phyloP scores from a whole-genome alignment of 805 yeast genomes.

The Saitoella complicata region DNA sequence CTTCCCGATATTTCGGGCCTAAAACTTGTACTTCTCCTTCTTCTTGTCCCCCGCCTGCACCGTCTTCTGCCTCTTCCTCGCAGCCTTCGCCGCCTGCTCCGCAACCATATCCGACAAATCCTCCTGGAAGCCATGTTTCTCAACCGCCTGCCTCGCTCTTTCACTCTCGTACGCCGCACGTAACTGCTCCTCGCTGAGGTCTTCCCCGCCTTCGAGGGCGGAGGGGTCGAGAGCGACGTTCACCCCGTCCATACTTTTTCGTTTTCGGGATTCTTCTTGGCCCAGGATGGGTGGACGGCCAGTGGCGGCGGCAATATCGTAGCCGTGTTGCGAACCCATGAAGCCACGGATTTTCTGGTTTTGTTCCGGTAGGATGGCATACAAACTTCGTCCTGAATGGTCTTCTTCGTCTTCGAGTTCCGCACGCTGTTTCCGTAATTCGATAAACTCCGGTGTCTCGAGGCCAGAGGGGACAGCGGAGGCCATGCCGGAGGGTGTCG shows the following conservation, averaged over 20 bases:
- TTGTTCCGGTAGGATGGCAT: constrained; percentile 1
- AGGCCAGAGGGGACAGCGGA: constrained; percentile 2
- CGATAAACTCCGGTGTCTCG: constrained; percentile 5
- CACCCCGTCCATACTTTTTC: neutral
- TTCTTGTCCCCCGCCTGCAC: neutral
- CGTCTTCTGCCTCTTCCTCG: neutral
- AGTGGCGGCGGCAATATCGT: neutral
- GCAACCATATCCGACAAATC: constrained; percentile 2
- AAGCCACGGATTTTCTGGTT: neutral
- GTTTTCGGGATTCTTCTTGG: neutral
- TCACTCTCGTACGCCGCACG: neutral
- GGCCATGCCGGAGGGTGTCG: constrained; percentile 13
- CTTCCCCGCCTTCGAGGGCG: neutral
- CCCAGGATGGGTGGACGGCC: too few relatives aligned
- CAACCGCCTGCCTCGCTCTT: neutral
- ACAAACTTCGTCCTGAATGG: neutral
- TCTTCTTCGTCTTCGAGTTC: neutral
- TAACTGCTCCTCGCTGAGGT: neutral
- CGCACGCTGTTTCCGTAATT: constrained; percentile 4
- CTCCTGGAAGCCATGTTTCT: neutral
- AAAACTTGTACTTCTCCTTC: constrained; percentile 2
- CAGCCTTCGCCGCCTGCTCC: constrained; percentile 1
- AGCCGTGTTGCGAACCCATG: constrained; percentile 1
- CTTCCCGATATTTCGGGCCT: neutral
- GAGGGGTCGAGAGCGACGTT: neutral